A percentile compares a stretch with the other conserved stretches of the same genome.
Conservation (phyloP, 805 yeast genomes). For the Wickerhamomyces hampshirensis region DNA sequence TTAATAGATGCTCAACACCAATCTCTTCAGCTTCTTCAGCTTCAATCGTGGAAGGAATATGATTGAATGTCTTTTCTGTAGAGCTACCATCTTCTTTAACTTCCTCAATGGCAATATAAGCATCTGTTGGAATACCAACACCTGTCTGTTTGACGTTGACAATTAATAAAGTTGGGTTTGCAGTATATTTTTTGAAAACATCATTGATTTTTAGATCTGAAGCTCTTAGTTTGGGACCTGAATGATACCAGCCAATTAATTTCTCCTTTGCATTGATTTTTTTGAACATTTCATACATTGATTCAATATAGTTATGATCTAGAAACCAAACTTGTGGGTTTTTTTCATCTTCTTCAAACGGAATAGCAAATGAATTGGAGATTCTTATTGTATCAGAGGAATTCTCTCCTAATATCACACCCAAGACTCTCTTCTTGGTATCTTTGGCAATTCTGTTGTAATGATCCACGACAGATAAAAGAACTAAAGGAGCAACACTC, state of each 20-base stretch:
- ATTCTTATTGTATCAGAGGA: slow-evolving; percentile 54
- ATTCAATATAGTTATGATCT: slow-evolving; percentile 93
- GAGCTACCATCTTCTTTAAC: slow-evolving; percentile 94
- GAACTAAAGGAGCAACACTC: slow-evolving; percentile 91
- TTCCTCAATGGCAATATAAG: slow-evolving; percentile 90
- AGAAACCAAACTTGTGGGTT: slow-evolving; percentile 93
- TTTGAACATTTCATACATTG: slow-evolving; percentile 96
- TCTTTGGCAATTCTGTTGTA: slow-evolving; percentile 80
- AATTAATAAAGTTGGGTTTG: slow-evolving; percentile 78
- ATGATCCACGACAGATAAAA: slow-evolving; percentile 92
- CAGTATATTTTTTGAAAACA: slow-evolving; percentile 74
- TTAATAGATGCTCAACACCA: slow-evolving; percentile 92
- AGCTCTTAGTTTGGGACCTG: slow-evolving; percentile 88
- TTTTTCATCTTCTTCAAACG: slow-evolving; percentile 94
- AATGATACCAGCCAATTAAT: slow-evolving; percentile 98
- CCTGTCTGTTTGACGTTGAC: slow-evolving; percentile 82
- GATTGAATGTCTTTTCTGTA: slow-evolving; percentile 88
- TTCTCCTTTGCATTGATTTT: slow-evolving; percentile 96
- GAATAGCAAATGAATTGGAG: slow-evolving; percentile 93
- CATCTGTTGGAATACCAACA: slow-evolving; percentile 94
- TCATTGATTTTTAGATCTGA: slow-evolving; percentile 92
- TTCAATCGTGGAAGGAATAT: slow-evolving; percentile 85
- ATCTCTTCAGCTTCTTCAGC: slow-evolving; percentile 99
- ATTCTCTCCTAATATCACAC: slow-evolving; percentile 87
- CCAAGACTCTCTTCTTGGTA: slow-evolving; percentile 80